Evolutionary conservation across 352 stramenopile species (phyloP), one percentile per base, ranked within the genome.

Genomic region (Globisporangium ultimum): DNA sequence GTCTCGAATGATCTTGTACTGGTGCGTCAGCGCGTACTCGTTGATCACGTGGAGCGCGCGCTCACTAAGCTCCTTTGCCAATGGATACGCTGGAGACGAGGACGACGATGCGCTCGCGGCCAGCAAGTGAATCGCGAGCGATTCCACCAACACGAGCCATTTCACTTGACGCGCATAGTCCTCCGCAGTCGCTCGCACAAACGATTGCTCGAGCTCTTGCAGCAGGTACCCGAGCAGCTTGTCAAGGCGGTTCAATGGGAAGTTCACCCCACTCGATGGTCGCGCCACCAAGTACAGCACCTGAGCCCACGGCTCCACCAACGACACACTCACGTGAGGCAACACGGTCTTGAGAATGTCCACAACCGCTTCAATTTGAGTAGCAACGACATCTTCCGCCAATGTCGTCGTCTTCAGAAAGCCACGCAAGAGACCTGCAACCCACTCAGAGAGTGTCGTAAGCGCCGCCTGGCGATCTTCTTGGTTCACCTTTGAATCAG

Each of bases 1-100:
- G 42, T 93, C 80, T 20, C 84, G 79, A 15, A 93, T 87, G 54
- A 91, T 90, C 61, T 88, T 87, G 76, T 93, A 93, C 49, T 75
- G 81, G 38, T 93, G 84, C 0, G 76, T 64, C 46, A 93, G 52
- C 0, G 73, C 76, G 13, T 89, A 75, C 28, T 63, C 61, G 32
- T 69, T 61, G 48, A 89, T 73, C 12, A 88, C 72, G 13, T 50
- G 50, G 9, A 87, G 28, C 20, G 76, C 64, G 24, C 67, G 60
- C 47, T 70, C 48, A 43, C 56, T 59, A 50, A 75, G 67, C 47
- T 70, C 59, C 43, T 34, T 68, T 2, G 54, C 63, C 45, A 80
- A 21, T 34, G 51, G 38, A 17, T 43, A 50, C 11, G 47, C 46
- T 15, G 38, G 45, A 9, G 46, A 48, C 14, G 36, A 48, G 18